phyloP scores from a whole-genome alignment of 352 stramenopile species.

The Phytopythium aichiense region DNA sequence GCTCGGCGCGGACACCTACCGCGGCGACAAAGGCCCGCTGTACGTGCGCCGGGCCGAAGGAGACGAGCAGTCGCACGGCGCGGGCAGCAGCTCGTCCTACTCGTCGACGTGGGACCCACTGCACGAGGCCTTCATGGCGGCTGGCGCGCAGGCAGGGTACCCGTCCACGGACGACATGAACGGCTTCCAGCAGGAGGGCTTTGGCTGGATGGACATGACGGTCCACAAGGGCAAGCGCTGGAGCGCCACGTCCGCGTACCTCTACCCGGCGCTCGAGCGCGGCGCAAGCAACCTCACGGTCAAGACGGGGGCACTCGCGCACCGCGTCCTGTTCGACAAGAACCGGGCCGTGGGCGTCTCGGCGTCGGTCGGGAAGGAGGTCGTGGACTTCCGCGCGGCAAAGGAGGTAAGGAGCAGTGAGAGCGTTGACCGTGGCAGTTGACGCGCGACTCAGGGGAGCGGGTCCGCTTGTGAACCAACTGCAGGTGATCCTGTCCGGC shows the following conservation, averaged over 20 bases:
- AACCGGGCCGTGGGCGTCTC: slow-evolving; percentile 68
- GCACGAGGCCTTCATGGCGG: slow-evolving; percentile 87
- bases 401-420: slow-evolving; percentile 54
- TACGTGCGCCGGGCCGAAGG: slow-evolving; percentile 33
- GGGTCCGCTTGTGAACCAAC: background rate
- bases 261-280: slow-evolving; percentile 61
- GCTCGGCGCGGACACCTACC: slow-evolving; percentile 50
- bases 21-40: slow-evolving; percentile 50
- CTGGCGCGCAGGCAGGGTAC: slow-evolving; percentile 78
- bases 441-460: background rate
- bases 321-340: slow-evolving; percentile 81
- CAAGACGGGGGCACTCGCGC: slow-evolving; percentile 77
- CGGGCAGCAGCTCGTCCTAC: background rate
- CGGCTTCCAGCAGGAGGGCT: slow-evolving; percentile 85
- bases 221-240: slow-evolving; percentile 75
- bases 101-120: slow-evolving; percentile 42
- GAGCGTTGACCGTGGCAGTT: background rate
- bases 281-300: slow-evolving; percentile 45
- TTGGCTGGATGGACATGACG: slow-evolving; percentile 89
- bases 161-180: slow-evolving; percentile 89
- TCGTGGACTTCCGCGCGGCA: slow-evolving; percentile 37
- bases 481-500: slow-evolving; percentile 74
- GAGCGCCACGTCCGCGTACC: slow-evolving; percentile 70
- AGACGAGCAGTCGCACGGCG: background rate
- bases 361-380: slow-evolving; percentile 68